These are phyloP conservation scores for Avena sativa DNA, from an alignment of 176 grass and related monocot genomes.

Conservation along the genomic window DNA sequence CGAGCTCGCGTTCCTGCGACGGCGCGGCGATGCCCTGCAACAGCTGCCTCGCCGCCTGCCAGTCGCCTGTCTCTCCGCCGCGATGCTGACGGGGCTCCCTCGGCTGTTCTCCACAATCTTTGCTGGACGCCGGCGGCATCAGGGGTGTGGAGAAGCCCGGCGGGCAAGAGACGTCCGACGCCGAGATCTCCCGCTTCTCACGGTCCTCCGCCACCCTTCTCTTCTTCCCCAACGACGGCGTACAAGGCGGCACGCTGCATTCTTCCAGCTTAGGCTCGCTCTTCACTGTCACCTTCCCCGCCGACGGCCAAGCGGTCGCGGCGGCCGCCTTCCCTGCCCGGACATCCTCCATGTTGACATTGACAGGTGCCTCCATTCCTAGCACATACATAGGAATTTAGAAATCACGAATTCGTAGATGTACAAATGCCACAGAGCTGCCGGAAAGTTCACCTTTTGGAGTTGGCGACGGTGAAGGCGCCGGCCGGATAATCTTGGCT, in stretches of 20 bases:
- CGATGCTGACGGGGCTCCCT: neutral
- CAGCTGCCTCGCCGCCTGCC: neutral
- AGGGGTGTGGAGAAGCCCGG: neutral
- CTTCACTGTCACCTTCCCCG: neutral
- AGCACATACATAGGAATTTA: neutral
- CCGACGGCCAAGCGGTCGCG: neutral
- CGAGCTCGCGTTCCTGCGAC: neutral
- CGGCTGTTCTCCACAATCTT: neutral
- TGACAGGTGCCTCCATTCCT: neutral
- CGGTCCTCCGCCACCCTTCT: slow-evolving; percentile 6
- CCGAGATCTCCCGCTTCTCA: neutral
- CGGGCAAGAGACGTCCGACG: neutral
- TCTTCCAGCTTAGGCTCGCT: neutral
- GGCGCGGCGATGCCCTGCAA: slow-evolving; percentile 40
- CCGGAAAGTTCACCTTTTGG: neutral
- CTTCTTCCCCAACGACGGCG: slow-evolving; percentile 5
- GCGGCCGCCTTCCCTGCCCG: neutral
- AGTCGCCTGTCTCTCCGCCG: neutral
- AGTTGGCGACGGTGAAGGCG: neutral
- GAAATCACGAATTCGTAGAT: neutral
- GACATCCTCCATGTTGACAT: slow-evolving; percentile 4
- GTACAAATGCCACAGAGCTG: neutral
- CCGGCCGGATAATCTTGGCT: neutral
- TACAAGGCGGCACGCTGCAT: neutral
- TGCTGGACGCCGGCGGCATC: neutral